Conservation (phyloP, 2,329 filamentous ascomycete genomes). For the Venturia carpophila region DNA sequence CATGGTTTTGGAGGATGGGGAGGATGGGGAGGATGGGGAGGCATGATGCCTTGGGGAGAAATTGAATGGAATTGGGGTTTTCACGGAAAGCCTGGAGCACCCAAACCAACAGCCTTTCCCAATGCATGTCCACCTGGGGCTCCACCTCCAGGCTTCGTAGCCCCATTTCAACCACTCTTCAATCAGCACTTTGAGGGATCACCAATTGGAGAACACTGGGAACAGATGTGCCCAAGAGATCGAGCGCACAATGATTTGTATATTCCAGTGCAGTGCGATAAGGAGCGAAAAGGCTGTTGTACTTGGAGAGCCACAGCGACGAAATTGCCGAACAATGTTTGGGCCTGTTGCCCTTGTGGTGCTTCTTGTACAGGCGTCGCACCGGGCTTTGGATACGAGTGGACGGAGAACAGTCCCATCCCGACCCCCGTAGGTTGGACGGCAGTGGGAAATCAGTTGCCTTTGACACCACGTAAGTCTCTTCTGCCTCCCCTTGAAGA, state of each 20-base stretch:
- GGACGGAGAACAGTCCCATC: not conserved
- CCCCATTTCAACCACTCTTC: constrained; percentile 8
- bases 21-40: not conserved
- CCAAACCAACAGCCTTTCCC: not conserved
- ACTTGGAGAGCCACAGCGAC: constrained; percentile 15
- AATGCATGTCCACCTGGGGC: constrained; percentile 2
- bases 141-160: not conserved
- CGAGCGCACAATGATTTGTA: constrained; percentile 2
- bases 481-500: too few relatives aligned
- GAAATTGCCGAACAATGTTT: constrained; percentile 6
- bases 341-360: constrained; percentile 14
- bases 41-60: constrained; percentile 10
- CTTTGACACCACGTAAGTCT: constrained; percentile 7
- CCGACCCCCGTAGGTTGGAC: constrained; percentile 2
- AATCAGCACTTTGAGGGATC: not conserved
- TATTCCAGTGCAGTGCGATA: constrained; percentile 6
- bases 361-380: constrained; percentile 3
- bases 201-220: not conserved
- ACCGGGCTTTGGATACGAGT: not conserved
- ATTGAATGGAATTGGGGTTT: constrained; percentile 9
- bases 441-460: not conserved
- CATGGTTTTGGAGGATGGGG: not conserved
- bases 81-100: not conserved
- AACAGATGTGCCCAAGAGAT: constrained; percentile 15
- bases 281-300: constrained; percentile 5